phyloP scores from a whole-genome alignment of 495 filamentous ascomycete species.

The Extremus antarcticus region DNA sequence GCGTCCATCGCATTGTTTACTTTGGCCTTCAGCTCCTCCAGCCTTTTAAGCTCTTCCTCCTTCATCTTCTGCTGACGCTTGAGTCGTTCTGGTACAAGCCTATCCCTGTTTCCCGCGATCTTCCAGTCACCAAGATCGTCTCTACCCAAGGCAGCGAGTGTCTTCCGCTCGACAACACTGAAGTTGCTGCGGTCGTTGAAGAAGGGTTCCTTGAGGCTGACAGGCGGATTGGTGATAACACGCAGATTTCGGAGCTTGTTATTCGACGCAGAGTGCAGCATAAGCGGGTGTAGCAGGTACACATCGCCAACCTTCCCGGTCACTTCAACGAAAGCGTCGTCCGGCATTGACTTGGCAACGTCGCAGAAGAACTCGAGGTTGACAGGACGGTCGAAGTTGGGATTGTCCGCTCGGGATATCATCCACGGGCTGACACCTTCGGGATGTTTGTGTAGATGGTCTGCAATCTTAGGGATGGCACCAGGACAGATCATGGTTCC shows the following conservation, averaged over 20 bases:
- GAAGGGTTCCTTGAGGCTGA: constrained; percentile 53
- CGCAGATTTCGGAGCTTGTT: constrained; percentile 49
- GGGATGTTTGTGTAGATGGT: constrained; percentile 52
- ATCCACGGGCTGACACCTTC: constrained; percentile 60
- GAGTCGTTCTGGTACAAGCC: constrained; percentile 38
- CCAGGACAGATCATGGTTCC: constrained; percentile 57
- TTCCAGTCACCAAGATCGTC: constrained; percentile 51
- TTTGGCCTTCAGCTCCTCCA: constrained; percentile 18
- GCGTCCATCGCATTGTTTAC: not conserved
- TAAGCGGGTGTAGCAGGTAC: constrained; percentile 60
- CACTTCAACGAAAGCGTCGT: constrained; percentile 52
- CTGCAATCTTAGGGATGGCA: constrained; percentile 47
- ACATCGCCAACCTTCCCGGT: constrained; percentile 57
- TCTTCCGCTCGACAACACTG: constrained; percentile 59
- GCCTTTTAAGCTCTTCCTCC: constrained; percentile 27
- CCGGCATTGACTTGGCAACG: constrained; percentile 33
- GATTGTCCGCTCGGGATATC: constrained; percentile 40
- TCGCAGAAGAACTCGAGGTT: constrained; percentile 43
- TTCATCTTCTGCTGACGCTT: constrained; percentile 42
- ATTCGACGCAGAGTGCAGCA: constrained; percentile 54
- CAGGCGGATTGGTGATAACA: constrained; percentile 65
- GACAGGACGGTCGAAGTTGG: constrained; percentile 26
- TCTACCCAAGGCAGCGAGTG: constrained; percentile 47
- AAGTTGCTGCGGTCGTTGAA: constrained; percentile 43
- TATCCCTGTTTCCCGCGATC: constrained; percentile 43